phyloP scores from a whole-genome alignment of 2,329 filamentous ascomycete genomes.

The Claviceps capensis region DNA sequence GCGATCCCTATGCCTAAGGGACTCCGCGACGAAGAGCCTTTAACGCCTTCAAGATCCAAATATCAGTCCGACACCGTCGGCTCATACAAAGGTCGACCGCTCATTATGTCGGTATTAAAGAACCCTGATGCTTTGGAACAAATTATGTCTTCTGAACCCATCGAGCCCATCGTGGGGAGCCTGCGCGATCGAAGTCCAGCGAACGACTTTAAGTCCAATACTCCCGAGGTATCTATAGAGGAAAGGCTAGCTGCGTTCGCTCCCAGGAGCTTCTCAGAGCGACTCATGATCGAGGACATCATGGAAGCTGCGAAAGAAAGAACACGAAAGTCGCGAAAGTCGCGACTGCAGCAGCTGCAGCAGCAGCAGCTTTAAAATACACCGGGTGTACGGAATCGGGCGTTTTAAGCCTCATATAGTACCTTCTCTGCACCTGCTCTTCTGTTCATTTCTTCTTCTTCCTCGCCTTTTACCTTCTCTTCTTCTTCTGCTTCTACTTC shows the following conservation, averaged over 20 bases:
- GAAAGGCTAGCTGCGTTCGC: constrained; percentile 27
- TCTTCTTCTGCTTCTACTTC: no score
- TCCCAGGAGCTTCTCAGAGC: constrained; percentile 34
- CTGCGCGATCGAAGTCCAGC: constrained; percentile 36
- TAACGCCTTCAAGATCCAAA: constrained; percentile 19
- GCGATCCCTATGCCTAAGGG: constrained; percentile 14
- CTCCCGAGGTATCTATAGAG: constrained; percentile 26
- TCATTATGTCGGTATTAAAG: constrained; percentile 37
- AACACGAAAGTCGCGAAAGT: constrained; percentile 2
- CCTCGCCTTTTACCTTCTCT: no score
- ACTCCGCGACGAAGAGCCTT: constrained; percentile 12
- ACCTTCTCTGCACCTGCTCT: background rate
- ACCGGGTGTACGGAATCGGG: constrained; percentile 2
- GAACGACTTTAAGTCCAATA: constrained; percentile 31
- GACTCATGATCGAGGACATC: constrained; percentile 34
- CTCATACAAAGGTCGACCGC: constrained; percentile 40
- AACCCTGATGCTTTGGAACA: constrained; percentile 34
- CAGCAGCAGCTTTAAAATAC: background rate
- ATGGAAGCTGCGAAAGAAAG: constrained; percentile 15
- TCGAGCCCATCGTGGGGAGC: constrained; percentile 39
- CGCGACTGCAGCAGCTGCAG: constrained; percentile 8
- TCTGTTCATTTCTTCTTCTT: background rate
- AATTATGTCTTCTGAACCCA: constrained; percentile 33
- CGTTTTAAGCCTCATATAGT: background rate
- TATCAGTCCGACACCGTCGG: constrained; percentile 30